Evolutionary conservation across 164 flowering plant genomes (phyloP).

Genomic region (Magnolia sinica): DNA sequence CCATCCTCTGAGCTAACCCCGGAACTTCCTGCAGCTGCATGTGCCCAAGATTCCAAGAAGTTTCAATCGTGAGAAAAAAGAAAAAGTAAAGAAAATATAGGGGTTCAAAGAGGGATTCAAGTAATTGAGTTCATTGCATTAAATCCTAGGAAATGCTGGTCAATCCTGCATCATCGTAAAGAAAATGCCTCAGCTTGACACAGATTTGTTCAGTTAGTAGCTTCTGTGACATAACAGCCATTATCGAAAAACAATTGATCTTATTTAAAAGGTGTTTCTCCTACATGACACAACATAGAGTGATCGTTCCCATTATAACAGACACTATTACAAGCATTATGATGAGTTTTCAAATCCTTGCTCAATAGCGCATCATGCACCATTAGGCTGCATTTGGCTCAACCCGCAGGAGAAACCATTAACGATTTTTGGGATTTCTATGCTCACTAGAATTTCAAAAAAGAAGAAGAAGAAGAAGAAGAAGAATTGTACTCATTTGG

Average conservation of each 20-base stretch:
- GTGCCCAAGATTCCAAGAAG: not conserved
- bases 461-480: not conserved
- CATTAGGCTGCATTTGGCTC: too few species aligned
- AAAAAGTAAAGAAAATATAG: not conserved
- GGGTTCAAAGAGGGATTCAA: not conserved
- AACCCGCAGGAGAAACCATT: too few species aligned
- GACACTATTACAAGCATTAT: too few species aligned
- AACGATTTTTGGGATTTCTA: too few species aligned
- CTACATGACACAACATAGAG: too few species aligned
- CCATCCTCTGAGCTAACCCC: conserved; percentile 93
- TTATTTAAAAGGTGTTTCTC: too few species aligned
- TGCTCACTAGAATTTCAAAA: not conserved
- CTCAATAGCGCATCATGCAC: too few species aligned
- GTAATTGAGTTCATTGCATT: not conserved
- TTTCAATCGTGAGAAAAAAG: not conserved
- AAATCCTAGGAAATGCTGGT: not conserved
- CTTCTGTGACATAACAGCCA: too few species aligned
- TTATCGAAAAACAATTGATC: too few species aligned
- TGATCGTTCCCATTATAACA: too few species aligned
- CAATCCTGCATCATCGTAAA: not conserved
- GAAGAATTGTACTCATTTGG: not conserved
- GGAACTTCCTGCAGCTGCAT: conserved; percentile 81
- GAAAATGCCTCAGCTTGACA: not conserved
- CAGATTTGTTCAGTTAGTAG: not conserved
- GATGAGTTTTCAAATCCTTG: too few species aligned